A percentile compares a stretch with the other conserved stretches of the same genome.
Evolutionary conservation across 1,139 yeast genomes (phyloP).

Genomic region (Pneumocystis murina): DNA sequence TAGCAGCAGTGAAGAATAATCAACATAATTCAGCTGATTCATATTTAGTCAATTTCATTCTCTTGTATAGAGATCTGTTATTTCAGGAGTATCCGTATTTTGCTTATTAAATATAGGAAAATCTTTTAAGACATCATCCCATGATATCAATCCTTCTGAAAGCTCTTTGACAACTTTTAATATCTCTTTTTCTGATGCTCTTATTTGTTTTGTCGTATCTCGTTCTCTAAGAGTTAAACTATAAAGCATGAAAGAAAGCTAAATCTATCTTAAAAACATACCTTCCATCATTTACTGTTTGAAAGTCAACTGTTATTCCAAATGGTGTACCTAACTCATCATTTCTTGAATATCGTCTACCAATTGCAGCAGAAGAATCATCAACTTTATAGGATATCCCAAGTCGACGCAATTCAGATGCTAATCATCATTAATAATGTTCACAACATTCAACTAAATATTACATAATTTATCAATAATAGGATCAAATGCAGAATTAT

Average conservation of each 20-base stretch:
- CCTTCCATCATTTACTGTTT: constrained; percentile 62
- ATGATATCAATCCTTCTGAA: constrained; percentile 4
- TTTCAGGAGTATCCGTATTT: not conserved
- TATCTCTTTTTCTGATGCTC: constrained; percentile 73
- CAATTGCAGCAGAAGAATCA: constrained; percentile 94
- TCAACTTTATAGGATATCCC: constrained; percentile 93
- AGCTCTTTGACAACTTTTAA: constrained; percentile 52
- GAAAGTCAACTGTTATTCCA: constrained; percentile 96
- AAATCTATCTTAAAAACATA: not conserved
- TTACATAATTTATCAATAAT: constrained; percentile 32
- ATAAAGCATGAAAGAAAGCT: not conserved
- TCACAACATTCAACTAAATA: constrained; percentile 24
- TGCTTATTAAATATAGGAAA: constrained; percentile 10
- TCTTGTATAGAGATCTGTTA: not conserved
- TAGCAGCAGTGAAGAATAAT: not conserved
- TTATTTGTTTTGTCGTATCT: constrained; percentile 91
- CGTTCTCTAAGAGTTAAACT: constrained; percentile 95
- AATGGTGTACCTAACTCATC: constrained; percentile 99
- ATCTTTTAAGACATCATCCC: constrained; percentile 10
- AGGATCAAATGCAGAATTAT: constrained; percentile 66
- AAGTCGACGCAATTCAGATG: constrained; percentile 54
- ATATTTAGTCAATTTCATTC: not conserved
- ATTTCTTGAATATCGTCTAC: constrained; percentile 96
- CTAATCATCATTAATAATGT: constrained; percentile 17
- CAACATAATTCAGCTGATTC: not conserved